Evolutionary conservation across 1,139 yeast species (phyloP).

Genomic region (Geotrichum histeridarum): DNA sequence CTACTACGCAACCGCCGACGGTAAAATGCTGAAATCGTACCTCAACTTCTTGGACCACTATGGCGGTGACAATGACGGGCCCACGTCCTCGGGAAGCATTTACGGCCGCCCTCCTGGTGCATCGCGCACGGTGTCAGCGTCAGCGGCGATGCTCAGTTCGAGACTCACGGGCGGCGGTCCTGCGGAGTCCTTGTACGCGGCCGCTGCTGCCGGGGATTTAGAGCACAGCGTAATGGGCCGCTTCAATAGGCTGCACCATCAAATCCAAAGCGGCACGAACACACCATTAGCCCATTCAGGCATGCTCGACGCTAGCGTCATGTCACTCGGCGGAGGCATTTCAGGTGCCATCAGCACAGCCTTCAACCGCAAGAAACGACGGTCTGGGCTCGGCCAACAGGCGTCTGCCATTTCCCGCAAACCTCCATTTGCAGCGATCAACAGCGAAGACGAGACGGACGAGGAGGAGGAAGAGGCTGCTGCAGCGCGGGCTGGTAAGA

Average conservation of each 20-base stretch:
- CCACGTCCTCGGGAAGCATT: conserved; percentile 14
- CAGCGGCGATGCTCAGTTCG: conserved; percentile 1
- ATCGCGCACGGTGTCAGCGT: not conserved
- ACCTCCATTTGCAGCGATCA: conserved; percentile 4
- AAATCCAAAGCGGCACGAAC: conserved; percentile 7
- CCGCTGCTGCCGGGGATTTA: conserved; percentile 20
- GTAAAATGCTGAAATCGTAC: conserved; percentile 88
- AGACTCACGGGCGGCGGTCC: not conserved
- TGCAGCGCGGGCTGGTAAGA: not conserved
- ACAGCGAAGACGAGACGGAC: conserved; percentile 15
- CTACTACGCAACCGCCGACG: conserved; percentile 56
- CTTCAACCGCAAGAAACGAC: conserved; percentile 4
- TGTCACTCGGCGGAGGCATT: not conserved
- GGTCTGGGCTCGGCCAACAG: not conserved
- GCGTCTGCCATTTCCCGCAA: not conserved
- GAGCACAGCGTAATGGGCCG: conserved; percentile 33
- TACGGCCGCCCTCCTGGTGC: conserved; percentile 9
- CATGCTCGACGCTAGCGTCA: conserved; percentile 8
- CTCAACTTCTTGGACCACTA: conserved; percentile 82
- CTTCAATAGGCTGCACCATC: conserved; percentile 22
- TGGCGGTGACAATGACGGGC: conserved; percentile 39
- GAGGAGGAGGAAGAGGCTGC: conserved; percentile 14
- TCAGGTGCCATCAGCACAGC: conserved; percentile 2
- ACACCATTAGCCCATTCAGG: conserved; percentile 17
- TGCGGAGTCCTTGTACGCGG: not conserved